phyloP scores from a whole-genome alignment of 441 rosid species.

The Brassica hybrid region DNA sequence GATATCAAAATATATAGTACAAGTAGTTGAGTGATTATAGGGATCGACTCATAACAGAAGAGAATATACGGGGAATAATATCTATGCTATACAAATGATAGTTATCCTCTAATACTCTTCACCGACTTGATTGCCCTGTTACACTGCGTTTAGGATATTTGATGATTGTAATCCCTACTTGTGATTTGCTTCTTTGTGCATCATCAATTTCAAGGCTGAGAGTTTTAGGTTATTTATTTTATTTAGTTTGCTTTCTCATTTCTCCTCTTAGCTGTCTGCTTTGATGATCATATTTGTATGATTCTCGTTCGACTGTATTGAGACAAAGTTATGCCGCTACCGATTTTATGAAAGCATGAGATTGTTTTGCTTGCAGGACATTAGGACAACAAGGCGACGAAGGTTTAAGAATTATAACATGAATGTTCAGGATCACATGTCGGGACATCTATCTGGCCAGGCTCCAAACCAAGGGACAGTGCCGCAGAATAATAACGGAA shows the following conservation, averaged over 20 bases:
- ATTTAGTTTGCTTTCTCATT: too few relatives aligned
- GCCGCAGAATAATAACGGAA: conserved; percentile 39
- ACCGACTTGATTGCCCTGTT: conserved; percentile 35
- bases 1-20: background rate
- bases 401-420: conserved; percentile 44
- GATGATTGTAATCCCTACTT: background rate
- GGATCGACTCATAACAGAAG: background rate
- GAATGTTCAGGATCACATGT: conserved; percentile 77
- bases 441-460: conserved; percentile 78
- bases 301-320: background rate
- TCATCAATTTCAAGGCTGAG: conserved; percentile 26
- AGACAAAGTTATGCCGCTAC: conserved; percentile 1
- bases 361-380: conserved; percentile 35
- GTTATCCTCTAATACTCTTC: background rate
- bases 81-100: background rate
- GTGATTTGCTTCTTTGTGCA: conserved; percentile 18
- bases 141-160: too few relatives aligned
- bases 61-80: background rate
- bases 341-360: background rate
- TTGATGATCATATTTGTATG: conserved; percentile 7
- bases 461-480: conserved; percentile 69
- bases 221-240: background rate
- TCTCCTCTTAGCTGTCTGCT: background rate
- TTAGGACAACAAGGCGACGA: background rate
- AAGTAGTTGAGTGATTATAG: background rate